phyloP scores from a whole-genome alignment of 345 rosid genomes.

The Lumnitzera littorea region DNA sequence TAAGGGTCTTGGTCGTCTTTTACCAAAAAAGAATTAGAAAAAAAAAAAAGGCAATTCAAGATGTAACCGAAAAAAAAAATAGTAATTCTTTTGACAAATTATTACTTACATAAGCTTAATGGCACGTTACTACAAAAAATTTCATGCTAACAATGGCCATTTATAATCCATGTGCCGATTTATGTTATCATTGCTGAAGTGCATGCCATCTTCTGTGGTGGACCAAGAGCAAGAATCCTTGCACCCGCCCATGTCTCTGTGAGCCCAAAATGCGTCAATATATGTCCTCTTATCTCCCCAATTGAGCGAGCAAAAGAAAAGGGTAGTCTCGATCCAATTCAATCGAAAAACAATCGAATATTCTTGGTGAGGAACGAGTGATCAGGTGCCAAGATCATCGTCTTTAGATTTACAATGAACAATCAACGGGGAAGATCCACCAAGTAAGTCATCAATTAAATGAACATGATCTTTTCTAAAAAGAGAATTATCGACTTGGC shows the following conservation, averaged over 20 bases:
- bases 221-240: slow-evolving; percentile 4
- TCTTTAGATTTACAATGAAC: slow-evolving; percentile 2
- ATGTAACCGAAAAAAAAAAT: too few species aligned
- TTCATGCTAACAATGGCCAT: not conserved
- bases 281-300: not conserved
- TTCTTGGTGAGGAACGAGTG: not conserved
- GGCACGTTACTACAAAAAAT: too few species aligned
- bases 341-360: not conserved
- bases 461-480: slow-evolving; percentile 5
- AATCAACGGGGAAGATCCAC: not conserved
- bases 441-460: not conserved
- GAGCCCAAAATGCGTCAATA: not conserved
- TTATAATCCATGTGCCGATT: not conserved
- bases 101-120: too few species aligned
- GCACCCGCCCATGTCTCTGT: slow-evolving; percentile 1
- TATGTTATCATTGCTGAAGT: slow-evolving; percentile 1
- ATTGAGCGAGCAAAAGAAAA: not conserved
- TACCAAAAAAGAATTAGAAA: too few species aligned
- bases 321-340: slow-evolving; percentile 1
- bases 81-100: too few species aligned
- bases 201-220: not conserved
- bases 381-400: not conserved
- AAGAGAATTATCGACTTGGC: not conserved
- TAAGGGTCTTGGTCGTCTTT: too few species aligned
- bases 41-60: too few species aligned